phyloP scores from a whole-genome alignment of 176 grass and related monocot species.

The Musa beccarii region DNA sequence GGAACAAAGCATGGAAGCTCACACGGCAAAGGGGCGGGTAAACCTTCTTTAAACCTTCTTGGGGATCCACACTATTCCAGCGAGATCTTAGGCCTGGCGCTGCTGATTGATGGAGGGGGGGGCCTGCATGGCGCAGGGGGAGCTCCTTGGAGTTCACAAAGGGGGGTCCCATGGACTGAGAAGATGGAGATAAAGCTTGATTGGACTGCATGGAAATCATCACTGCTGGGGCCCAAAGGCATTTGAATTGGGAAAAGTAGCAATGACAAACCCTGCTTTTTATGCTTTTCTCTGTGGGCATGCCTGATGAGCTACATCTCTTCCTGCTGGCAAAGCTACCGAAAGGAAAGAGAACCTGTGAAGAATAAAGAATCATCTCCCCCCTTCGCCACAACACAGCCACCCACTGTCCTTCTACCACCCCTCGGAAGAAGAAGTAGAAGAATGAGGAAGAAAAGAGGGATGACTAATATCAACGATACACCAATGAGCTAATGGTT shows the following conservation, averaged over 20 bases:
- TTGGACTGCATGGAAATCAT: conserved; percentile 4
- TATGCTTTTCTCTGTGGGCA: not conserved
- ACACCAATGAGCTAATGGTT: too few species aligned
- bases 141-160: not conserved
- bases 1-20: too few species aligned
- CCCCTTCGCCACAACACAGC: not conserved
- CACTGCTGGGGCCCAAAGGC: not conserved
- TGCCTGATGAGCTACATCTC: not conserved
- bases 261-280: not conserved
- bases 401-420: too few species aligned
- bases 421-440: too few species aligned
- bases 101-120: not conserved
- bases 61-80: not conserved
- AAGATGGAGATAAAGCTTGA: conserved; percentile 3
- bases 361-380: not conserved
- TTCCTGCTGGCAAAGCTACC: not conserved
- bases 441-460: too few species aligned
- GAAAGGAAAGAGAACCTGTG: not conserved
- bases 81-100: not conserved
- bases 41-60: not conserved
- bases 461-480: too few species aligned
- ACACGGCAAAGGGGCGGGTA: too few species aligned
- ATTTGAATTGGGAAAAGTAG: not conserved
- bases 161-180: not conserved
- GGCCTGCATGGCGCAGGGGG: not conserved